Base-by-base conservation (phyloP, 345 rosid genomes). In the Pelargonium nanum region DNA sequence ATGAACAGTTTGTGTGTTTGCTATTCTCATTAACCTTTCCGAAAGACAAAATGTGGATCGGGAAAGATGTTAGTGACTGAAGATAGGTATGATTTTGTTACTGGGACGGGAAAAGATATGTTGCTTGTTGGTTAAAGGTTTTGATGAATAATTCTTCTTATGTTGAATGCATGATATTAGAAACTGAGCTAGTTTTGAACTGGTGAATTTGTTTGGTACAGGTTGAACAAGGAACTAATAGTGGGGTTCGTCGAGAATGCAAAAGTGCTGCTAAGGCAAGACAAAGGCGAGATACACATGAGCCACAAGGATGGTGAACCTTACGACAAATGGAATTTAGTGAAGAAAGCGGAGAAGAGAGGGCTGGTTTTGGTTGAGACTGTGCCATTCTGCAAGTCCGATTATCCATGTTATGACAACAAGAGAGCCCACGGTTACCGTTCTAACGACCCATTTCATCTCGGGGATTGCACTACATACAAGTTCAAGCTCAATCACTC, bases 181-280 rank as follows among this genome's bases (percentile, higher is more conserved):
- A 32, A 32, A 32, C 44, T 4, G 44, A 4, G 44, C 12, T 32
- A 4, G 44, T 4, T 6, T 4, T 56, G 52, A 40, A 23, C 44
- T 63, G 32, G 32, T 55, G 26, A 24, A 53, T 68, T 65, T 60
- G 57, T 19, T 57, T 59, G 61, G 54, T 57, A 48, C 34, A 75
- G 78, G 67, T 57, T 71, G 68, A 71, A 77, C 68, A 67, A 77
- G 75, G 55, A 19, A 55, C 24, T 77, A 75, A 28, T 77, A 24
- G 70, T 65, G 70, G 72, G 65, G 4, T 77, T 70, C 61, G 26
- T 77, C 30, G 22, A 26, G 32, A 77, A 70, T 61, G 65, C 70
- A 3, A 70, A 73, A 54, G 63, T 56, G 30, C 60, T 73, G 32
- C 13, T 77, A 26, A 70, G 55, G 61, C 40, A 66, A 23, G 65